A percentile compares a stretch with the other conserved stretches of the same genome.
These are phyloP conservation scores for Corylus avellana DNA, from an alignment of 306 rosid genomes.

Conservation along the genomic window DNA sequence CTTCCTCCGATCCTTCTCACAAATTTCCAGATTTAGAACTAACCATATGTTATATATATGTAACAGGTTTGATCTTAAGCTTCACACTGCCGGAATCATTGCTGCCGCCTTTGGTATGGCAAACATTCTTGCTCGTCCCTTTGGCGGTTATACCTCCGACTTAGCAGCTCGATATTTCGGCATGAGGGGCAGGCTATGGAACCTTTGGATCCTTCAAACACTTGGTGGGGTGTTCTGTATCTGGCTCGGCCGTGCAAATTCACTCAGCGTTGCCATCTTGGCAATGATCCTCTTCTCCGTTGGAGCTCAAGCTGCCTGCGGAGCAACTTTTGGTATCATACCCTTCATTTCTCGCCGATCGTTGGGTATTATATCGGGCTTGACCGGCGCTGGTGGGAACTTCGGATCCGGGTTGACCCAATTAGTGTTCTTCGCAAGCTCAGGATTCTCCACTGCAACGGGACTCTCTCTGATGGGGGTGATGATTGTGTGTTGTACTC, in stretches of 20 bases:
- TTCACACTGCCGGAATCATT: constrained; percentile 83
- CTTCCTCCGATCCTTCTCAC: not conserved
- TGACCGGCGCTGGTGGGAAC: constrained; percentile 89
- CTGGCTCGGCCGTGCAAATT: constrained; percentile 76
- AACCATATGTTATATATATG: not conserved
- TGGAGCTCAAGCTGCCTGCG: constrained; percentile 95
- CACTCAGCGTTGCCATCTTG: constrained; percentile 58
- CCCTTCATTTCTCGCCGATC: constrained; percentile 87
- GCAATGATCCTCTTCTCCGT: constrained; percentile 87
- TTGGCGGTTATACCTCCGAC: constrained; percentile 78
- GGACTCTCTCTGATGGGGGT: constrained; percentile 75
- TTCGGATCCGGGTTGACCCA: constrained; percentile 87
- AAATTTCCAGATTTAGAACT: not conserved
- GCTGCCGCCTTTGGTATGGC: constrained; percentile 97
- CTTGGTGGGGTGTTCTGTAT: constrained; percentile 79
- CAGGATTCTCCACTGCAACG: constrained; percentile 45
- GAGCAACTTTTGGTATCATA: constrained; percentile 81
- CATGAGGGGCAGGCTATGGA: constrained; percentile 88
- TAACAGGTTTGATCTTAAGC: constrained; percentile 57
- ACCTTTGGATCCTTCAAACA: constrained; percentile 78
- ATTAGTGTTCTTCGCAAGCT: constrained; percentile 64
- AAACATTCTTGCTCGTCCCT: constrained; percentile 74
- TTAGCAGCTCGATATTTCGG: constrained; percentile 59
- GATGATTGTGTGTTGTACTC: constrained; percentile 74
- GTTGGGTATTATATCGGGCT: constrained; percentile 68